Percentiles rank a stretch among this genome's conserved stretches.
phyloP scores from a whole-genome alignment of 106 monocot genomes.

The Vanilla planifolia region DNA sequence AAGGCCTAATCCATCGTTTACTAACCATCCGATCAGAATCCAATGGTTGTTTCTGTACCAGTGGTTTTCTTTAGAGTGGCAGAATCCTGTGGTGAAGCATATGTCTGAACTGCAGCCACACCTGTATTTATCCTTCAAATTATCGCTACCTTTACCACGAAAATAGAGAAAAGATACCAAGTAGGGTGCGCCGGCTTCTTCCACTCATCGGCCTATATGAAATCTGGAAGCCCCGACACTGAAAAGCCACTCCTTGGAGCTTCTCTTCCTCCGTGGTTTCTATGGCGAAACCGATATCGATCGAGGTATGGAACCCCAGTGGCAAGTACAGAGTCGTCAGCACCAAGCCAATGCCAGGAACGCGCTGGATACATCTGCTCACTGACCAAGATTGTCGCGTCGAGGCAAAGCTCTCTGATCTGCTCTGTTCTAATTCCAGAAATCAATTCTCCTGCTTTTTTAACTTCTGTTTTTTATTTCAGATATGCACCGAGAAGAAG shows the following conservation, averaged over 20 bases:
- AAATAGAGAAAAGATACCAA: not conserved
- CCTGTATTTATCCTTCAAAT: constrained; percentile 11
- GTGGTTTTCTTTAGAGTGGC: too few species aligned
- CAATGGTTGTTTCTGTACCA: too few species aligned
- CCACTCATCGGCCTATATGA: constrained; percentile 13
- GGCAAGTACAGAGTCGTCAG: constrained; percentile 94
- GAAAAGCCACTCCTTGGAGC: not conserved
- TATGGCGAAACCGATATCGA: constrained; percentile 83
- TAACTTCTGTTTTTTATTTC: not conserved
- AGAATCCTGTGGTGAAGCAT: not conserved
- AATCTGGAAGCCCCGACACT: not conserved
- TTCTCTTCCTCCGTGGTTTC: not conserved
- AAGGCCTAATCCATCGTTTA: too few species aligned
- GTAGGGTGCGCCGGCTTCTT: not conserved
- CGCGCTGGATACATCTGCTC: constrained; percentile 88
- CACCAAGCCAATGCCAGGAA: constrained; percentile 99
- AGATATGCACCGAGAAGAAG: constrained; percentile 98
- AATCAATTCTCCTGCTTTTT: not conserved
- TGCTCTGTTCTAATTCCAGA: not conserved
- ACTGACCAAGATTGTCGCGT: constrained; percentile 95
- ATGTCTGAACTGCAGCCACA: not conserved
- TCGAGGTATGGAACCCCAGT: constrained; percentile 94
- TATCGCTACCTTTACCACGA: not conserved
- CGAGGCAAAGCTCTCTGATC: constrained; percentile 31
- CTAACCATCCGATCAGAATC: too few species aligned